Percentiles rank a stretch among this genome's conserved stretches.
Conservation (phyloP, 768 basidiomycete genomes). For the Myochromella boudieri region DNA sequence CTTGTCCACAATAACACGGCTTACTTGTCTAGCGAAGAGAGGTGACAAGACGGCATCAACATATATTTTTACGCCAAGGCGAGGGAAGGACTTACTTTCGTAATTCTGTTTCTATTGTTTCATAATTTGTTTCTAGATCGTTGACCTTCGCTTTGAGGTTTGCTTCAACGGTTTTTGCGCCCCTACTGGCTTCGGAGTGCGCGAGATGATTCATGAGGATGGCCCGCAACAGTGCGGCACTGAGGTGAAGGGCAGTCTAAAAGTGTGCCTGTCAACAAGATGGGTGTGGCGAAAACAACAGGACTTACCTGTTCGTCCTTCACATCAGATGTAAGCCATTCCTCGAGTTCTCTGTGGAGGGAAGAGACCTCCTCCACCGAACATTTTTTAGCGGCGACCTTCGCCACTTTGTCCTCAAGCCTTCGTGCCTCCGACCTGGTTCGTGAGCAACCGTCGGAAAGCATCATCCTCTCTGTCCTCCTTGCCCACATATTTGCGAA, state of each 20-base stretch:
- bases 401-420: slow-evolving; percentile 76
- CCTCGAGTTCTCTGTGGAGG: slow-evolving; percentile 77
- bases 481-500: slow-evolving; percentile 41
- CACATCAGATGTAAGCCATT: slow-evolving; percentile 65
- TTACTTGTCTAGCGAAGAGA: slow-evolving; percentile 55
- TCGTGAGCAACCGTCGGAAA: slow-evolving; percentile 42
- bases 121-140: slow-evolving; percentile 55
- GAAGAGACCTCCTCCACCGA: slow-evolving; percentile 82
- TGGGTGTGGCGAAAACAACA: slow-evolving; percentile 14
- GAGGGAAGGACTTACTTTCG: slow-evolving; percentile 54
- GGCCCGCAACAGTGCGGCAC: slow-evolving; percentile 76
- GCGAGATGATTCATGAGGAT: slow-evolving; percentile 82
- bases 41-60: slow-evolving; percentile 17
- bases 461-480: slow-evolving; percentile 48
- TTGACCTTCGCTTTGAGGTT: slow-evolving; percentile 66
- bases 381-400: slow-evolving; percentile 81
- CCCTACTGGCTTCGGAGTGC: slow-evolving; percentile 74
- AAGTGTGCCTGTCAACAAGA: slow-evolving; percentile 12
- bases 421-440: slow-evolving; percentile 57
- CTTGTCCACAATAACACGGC: slow-evolving; percentile 26
- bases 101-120: slow-evolving; percentile 68
- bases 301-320: slow-evolving; percentile 66
- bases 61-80: slow-evolving; percentile 16
- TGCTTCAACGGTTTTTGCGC: slow-evolving; percentile 61
- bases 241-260: slow-evolving; percentile 62